Conservation (phyloP, 108 stramenopile species). For the Cyclostephanos tholiformis region DNA sequence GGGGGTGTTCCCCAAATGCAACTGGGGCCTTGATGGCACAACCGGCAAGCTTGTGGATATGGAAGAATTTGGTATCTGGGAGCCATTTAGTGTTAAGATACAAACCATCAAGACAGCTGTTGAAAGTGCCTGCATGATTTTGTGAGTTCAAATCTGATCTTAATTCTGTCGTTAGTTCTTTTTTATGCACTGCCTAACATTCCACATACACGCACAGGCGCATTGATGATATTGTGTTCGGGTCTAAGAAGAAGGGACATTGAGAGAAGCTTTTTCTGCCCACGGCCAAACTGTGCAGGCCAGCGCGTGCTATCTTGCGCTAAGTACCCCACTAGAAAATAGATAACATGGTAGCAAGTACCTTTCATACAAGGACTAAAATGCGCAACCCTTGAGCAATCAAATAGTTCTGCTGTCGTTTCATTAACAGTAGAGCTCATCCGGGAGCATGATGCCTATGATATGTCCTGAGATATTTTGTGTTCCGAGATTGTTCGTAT, state of each 20-base stretch:
- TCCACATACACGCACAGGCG: conserved; percentile 43
- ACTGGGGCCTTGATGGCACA: conserved; percentile 95
- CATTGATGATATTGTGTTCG: conserved; percentile 99
- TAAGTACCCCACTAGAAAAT: too few relatives aligned
- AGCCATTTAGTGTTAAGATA: conserved; percentile 98
- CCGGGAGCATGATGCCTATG: background rate
- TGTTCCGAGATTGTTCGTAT: background rate
- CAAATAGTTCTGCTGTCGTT: background rate
- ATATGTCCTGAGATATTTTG: background rate
- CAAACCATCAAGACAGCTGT: conserved; percentile 99
- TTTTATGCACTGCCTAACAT: background rate
- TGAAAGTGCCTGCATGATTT: conserved; percentile 97
- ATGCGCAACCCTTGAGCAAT: too few relatives aligned
- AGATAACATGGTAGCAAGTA: background rate
- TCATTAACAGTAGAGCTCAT: background rate
- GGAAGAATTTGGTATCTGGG: conserved; percentile 97
- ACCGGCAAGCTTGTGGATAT: conserved; percentile 97
- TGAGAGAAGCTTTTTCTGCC: conserved; percentile 5
- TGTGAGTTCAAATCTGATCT: conserved; percentile 49
- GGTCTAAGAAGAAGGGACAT: conserved; percentile 81
- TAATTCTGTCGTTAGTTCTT: conserved; percentile 7
- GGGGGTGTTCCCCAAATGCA: conserved; percentile 60
- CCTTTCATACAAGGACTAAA: background rate
- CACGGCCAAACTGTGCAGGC: background rate
- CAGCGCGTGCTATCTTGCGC: too few relatives aligned